A percentile compares a stretch with the other conserved stretches of the same genome.
Conservation (phyloP, 202 grass and related monocot genomes). For the Hordeum pubiflorum region DNA sequence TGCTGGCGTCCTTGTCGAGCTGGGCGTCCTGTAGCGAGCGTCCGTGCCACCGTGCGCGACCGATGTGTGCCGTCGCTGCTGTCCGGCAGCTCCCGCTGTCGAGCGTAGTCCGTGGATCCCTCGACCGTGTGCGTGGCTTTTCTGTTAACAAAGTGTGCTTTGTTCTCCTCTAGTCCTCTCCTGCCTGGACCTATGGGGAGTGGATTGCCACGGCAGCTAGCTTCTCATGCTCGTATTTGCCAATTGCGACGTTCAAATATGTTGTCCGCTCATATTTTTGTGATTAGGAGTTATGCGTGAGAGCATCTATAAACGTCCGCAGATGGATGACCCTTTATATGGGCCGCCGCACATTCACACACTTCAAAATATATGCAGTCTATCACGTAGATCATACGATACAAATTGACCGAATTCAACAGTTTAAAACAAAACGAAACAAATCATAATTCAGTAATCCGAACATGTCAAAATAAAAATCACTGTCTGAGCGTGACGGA, state of each 20-base stretch:
- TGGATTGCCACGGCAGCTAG: not conserved
- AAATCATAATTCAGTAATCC: no score
- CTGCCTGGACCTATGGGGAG: not conserved
- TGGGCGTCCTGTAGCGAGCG: not conserved
- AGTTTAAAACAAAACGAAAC: no score
- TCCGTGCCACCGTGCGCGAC: not conserved
- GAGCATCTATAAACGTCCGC: no score
- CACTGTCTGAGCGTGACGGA: no score
- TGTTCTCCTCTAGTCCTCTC: not conserved
- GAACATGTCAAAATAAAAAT: no score
- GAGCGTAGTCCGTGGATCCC: not conserved
- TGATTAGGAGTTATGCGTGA: not conserved
- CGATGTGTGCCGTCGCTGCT: not conserved
- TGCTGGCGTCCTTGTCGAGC: conserved; percentile 5
- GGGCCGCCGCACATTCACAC: no score
- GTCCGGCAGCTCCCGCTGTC: not conserved
- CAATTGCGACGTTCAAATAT: not conserved
- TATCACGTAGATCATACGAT: no score
- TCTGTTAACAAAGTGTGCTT: not conserved
- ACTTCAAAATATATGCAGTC: no score
- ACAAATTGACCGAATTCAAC: no score
- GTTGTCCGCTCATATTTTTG: not conserved
- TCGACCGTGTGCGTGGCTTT: not conserved
- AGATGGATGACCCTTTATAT: no score
- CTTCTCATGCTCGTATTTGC: not conserved